Evolutionary conservation across 2,329 filamentous ascomycete species (phyloP).

Genomic region (Aspergillus fijiensis): DNA sequence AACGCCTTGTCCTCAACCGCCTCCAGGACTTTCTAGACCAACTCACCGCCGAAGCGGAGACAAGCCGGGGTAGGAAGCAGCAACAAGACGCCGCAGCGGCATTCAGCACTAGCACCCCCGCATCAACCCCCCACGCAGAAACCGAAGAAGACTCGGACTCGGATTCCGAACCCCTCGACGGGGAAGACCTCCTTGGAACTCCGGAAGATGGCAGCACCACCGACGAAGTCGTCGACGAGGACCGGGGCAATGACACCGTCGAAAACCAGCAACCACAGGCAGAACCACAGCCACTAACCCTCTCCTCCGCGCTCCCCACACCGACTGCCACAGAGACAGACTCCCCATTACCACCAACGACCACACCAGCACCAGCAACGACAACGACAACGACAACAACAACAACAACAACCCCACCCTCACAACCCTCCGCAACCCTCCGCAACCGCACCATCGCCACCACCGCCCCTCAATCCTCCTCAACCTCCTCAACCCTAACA

Average conservation of each 20-base stretch:
- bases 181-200: constrained; percentile 20
- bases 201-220: constrained; percentile 15
- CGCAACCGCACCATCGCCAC: constrained; percentile 24
- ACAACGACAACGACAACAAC: not conserved
- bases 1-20: constrained; percentile 36
- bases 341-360: not conserved
- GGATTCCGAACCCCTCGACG: constrained; percentile 10
- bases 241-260: constrained; percentile 12
- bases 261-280: constrained; percentile 5
- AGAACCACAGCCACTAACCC: constrained; percentile 6
- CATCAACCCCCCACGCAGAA: constrained; percentile 15
- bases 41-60: constrained; percentile 28
- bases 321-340: not conserved
- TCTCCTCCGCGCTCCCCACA: not conserved
- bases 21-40: constrained; percentile 36
- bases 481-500: constrained; percentile 19
- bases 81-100: constrained; percentile 6
- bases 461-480: not conserved
- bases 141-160: constrained; percentile 26
- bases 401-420: constrained; percentile 6
- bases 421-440: constrained; percentile 20
- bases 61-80: not conserved
- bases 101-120: constrained; percentile 10
- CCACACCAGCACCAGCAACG: constrained; percentile 15
- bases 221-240: constrained; percentile 14